phyloP scores from a whole-genome alignment of 2,329 filamentous ascomycete species.

The Teratosphaeriaceae sp. region DNA sequence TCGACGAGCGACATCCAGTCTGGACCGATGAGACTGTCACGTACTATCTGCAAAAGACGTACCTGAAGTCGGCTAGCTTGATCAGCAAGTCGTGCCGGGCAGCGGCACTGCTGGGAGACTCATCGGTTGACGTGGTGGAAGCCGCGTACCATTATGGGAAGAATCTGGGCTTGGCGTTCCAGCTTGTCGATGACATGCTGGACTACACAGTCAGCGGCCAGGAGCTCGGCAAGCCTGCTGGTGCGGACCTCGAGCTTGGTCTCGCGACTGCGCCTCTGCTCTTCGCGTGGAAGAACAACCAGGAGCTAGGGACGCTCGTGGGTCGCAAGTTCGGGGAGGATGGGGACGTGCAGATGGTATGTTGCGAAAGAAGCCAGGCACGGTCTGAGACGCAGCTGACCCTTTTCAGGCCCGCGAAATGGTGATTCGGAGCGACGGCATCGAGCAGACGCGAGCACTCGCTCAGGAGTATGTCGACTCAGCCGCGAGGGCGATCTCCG shows the following conservation, averaged over 20 bases:
- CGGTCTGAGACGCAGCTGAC: slow-evolving; percentile 21
- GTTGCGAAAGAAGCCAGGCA: slow-evolving; percentile 26
- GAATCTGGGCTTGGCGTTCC: slow-evolving; percentile 90
- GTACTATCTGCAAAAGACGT: slow-evolving; percentile 98
- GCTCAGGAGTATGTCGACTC: slow-evolving; percentile 87
- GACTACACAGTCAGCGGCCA: slow-evolving; percentile 84
- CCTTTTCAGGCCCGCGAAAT: slow-evolving; percentile 68
- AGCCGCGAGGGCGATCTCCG: slow-evolving; percentile 74
- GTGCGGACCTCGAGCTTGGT: slow-evolving; percentile 87
- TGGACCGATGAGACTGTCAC: slow-evolving; percentile 85
- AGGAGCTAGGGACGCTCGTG: slow-evolving; percentile 78
- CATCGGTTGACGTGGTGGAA: slow-evolving; percentile 72
- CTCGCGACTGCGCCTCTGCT: slow-evolving; percentile 88
- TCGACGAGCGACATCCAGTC: slow-evolving; percentile 73
- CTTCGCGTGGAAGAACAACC: slow-evolving; percentile 80
- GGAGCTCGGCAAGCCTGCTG: slow-evolving; percentile 89
- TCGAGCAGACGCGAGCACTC: slow-evolving; percentile 84
- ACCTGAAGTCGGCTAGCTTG: slow-evolving; percentile 90
- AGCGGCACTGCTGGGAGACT: slow-evolving; percentile 75
- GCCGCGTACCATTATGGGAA: slow-evolving; percentile 88
- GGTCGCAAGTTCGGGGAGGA: slow-evolving; percentile 80
- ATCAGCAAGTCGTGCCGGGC: slow-evolving; percentile 96
- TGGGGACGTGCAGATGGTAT: slow-evolving; percentile 78
- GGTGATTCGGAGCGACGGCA: slow-evolving; percentile 74
- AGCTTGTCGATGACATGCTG: slow-evolving; percentile 95